Evolutionary conservation across 192 early-diverging fungal species (phyloP).

Genomic region (Phlyctochytrium arcticum): DNA sequence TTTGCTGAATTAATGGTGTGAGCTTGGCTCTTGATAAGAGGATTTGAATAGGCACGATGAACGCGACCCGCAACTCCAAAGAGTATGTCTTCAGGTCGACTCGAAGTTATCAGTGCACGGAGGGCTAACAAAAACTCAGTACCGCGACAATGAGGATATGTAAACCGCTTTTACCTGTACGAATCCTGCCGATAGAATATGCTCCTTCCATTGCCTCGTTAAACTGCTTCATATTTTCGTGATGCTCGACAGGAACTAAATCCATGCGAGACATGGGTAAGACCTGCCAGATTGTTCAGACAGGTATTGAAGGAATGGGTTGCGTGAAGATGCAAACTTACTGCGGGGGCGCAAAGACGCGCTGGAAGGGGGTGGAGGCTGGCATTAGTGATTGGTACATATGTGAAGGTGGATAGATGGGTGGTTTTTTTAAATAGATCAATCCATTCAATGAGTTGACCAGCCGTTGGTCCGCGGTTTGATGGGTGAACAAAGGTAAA

Average conservation of each 20-base stretch:
- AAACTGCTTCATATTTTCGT: background rate
- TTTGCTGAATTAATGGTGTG: no score
- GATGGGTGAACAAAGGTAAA: slow-evolving; percentile 1
- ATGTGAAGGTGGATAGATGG: background rate
- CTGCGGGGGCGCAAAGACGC: background rate
- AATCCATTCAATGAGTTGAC: background rate
- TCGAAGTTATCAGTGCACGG: no score
- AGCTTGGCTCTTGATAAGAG: no score
- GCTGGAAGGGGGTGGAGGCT: background rate
- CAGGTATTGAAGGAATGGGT: background rate
- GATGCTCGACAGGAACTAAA: background rate
- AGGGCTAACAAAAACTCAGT: no score
- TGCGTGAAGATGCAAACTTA: background rate
- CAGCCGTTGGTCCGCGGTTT: background rate
- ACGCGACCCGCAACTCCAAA: no score
- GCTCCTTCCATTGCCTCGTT: background rate
- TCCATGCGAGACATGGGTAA: background rate
- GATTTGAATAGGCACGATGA: no score
- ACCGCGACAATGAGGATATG: no score
- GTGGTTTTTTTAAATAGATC: background rate
- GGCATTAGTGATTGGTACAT: background rate
- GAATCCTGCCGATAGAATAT: no score
- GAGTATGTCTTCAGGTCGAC: no score
- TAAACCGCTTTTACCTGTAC: no score
- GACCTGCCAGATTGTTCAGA: background rate